phyloP scores from a whole-genome alignment of 768 basidiomycete genomes.

The Hemileccinum impolitum region DNA sequence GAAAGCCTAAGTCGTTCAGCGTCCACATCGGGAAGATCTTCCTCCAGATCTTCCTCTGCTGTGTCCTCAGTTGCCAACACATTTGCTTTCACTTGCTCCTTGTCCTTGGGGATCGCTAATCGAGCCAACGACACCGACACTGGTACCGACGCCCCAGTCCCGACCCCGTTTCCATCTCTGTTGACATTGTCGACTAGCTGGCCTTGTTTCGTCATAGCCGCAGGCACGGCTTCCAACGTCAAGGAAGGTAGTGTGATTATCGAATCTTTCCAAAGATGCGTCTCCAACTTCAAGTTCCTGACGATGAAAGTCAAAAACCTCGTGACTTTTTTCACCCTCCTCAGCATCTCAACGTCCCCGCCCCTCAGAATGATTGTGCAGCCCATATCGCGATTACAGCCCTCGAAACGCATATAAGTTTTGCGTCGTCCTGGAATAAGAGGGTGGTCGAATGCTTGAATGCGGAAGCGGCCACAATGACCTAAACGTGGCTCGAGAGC shows the following conservation, averaged over 20 bases:
- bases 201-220: conserved; percentile 22
- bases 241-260: conserved; percentile 72
- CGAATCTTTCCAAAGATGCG: conserved; percentile 89
- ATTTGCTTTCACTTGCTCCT: conserved; percentile 13
- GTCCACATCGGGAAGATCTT: conserved; percentile 65
- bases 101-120: conserved; percentile 16
- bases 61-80: conserved; percentile 24
- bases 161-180: conserved; percentile 18
- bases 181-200: conserved; percentile 23
- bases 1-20: conserved; percentile 68
- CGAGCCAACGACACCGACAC: conserved; percentile 26
- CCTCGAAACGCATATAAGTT: conserved; percentile 98
- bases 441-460: conserved; percentile 93
- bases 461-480: conserved; percentile 77
- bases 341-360: conserved; percentile 74
- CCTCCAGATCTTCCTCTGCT: conserved; percentile 45
- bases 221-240: conserved; percentile 62
- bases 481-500: conserved; percentile 87
- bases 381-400: conserved; percentile 88
- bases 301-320: conserved; percentile 91
- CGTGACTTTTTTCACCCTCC: conserved; percentile 87
- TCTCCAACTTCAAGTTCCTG: conserved; percentile 91
- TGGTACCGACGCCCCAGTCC: conserved; percentile 13
- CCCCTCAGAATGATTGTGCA: conserved; percentile 93
- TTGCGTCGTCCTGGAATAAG: conserved; percentile 93